A percentile compares a stretch with the other conserved stretches of the same genome.
Evolutionary conservation across 805 yeast genomes (phyloP).

Genomic region (Wickerhamomyces canadensis): DNA sequence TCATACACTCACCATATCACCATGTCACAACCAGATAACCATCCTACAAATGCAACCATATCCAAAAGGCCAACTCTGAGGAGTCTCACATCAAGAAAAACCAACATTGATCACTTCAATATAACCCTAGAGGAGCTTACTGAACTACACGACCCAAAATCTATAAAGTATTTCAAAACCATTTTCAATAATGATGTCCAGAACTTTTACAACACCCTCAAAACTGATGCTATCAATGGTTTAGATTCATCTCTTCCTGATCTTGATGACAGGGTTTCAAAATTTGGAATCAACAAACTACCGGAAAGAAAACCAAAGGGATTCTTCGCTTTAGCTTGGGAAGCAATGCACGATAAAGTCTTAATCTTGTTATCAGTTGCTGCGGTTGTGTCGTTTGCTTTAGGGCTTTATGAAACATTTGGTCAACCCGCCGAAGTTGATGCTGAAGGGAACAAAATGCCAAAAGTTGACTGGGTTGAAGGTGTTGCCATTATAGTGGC

Average conservation of each 20-base stretch:
- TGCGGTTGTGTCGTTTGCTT: conserved; percentile 81
- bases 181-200: conserved; percentile 11
- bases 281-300: conserved; percentile 64
- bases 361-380: conserved; percentile 78
- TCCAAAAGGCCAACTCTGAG: conserved; percentile 7
- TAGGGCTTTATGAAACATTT: conserved; percentile 89
- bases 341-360: conserved; percentile 88
- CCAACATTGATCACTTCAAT: conserved; percentile 2
- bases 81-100: conserved; percentile 3
- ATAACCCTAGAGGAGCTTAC: conserved; percentile 31
- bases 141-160: conserved; percentile 59
- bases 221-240: conserved; percentile 37
- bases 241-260: conserved; percentile 32
- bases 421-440: conserved; percentile 78
- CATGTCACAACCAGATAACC: too few species aligned
- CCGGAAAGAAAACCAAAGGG: conserved; percentile 72
- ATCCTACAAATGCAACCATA: too few species aligned
- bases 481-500: conserved; percentile 97
- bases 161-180: conserved; percentile 29
- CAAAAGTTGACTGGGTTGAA: conserved; percentile 96
- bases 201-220: conserved; percentile 26
- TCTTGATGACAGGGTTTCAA: conserved; percentile 30
- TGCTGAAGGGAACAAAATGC: conserved; percentile 67
- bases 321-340: conserved; percentile 62
- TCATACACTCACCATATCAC: too few species aligned